These are phyloP conservation scores for Tricholoma matsutake DNA, from an alignment of 768 basidiomycete genomes.

Conservation along the genomic window DNA sequence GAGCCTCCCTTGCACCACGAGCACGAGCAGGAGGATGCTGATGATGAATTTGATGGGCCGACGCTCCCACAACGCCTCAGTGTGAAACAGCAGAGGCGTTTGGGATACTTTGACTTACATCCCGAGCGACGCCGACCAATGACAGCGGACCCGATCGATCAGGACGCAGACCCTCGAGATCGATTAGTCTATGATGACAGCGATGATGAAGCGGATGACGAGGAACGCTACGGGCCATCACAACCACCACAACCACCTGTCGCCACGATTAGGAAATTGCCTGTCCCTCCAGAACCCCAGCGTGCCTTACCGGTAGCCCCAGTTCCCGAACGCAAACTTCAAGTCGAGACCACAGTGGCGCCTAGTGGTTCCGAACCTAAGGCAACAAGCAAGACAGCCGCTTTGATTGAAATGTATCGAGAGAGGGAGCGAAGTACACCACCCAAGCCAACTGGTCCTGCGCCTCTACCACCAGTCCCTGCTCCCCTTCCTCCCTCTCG, in stretches of 20 bases:
- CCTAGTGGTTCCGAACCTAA: slow-evolving; percentile 5
- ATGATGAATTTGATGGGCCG: slow-evolving; percentile 13
- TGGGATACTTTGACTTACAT: slow-evolving; percentile 78
- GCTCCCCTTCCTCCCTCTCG: slow-evolving; percentile 37
- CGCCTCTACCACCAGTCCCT: slow-evolving; percentile 19
- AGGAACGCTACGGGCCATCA: slow-evolving; percentile 7
- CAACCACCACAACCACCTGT: slow-evolving; percentile 13
- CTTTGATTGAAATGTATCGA: slow-evolving; percentile 84
- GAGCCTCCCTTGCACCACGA: slow-evolving; percentile 7
- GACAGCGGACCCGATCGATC: slow-evolving; percentile 16
- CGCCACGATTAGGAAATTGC: slow-evolving; percentile 15
- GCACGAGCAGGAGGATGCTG: slow-evolving; percentile 14
- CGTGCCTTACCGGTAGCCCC: slow-evolving; percentile 2
- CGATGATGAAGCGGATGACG: slow-evolving; percentile 30
- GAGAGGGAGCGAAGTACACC: slow-evolving; percentile 56
- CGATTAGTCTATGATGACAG: slow-evolving; percentile 37
- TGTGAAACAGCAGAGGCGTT: slow-evolving; percentile 39
- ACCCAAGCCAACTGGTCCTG: slow-evolving; percentile 23
- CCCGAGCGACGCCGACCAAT: slow-evolving; percentile 57
- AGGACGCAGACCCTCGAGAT: slow-evolving; percentile 36
- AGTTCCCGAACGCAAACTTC: slow-evolving; percentile 5
- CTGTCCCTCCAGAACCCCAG: slow-evolving; percentile 13
- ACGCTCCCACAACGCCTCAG: slow-evolving; percentile 27
- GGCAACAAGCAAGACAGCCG: slow-evolving; percentile 60
- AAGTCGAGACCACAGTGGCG: slow-evolving; percentile 6